phyloP scores from a whole-genome alignment of 2,329 filamentous ascomycete species.

The Neurospora sp. region DNA sequence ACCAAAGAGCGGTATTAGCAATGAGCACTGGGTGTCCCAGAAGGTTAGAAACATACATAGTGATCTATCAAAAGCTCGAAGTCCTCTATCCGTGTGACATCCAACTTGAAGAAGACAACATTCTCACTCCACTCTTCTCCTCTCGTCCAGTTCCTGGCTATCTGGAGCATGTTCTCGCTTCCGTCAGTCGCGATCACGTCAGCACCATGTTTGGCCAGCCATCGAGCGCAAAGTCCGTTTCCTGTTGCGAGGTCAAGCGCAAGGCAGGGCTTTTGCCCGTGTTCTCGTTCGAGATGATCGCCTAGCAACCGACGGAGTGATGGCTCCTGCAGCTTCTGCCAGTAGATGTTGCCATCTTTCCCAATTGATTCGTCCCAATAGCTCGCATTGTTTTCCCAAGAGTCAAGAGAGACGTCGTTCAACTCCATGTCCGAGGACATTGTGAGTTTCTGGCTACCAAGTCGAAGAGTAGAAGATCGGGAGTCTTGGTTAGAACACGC shows the following conservation, averaged over 20 bases:
- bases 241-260: slow-evolving; percentile 40
- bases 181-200: slow-evolving; percentile 36
- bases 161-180: slow-evolving; percentile 29
- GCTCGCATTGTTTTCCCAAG: slow-evolving; percentile 32
- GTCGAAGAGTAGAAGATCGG: neutral
- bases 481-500: neutral
- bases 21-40: slow-evolving; percentile 2
- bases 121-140: slow-evolving; percentile 8
- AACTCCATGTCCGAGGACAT: neutral
- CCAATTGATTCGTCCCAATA: slow-evolving; percentile 34
- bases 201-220: slow-evolving; percentile 28
- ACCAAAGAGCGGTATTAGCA: slow-evolving; percentile 9
- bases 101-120: slow-evolving; percentile 26
- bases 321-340: slow-evolving; percentile 31
- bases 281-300: slow-evolving; percentile 6
- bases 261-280: slow-evolving; percentile 13
- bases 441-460: neutral
- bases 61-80: slow-evolving; percentile 19
- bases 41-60: slow-evolving; percentile 12
- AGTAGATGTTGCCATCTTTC: slow-evolving; percentile 34
- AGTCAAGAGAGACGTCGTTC: slow-evolving; percentile 15
- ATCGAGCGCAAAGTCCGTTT: slow-evolving; percentile 37
- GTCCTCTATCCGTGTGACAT: slow-evolving; percentile 27
- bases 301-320: slow-evolving; percentile 27
- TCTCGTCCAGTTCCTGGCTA: slow-evolving; percentile 20